Evolutionary conservation across 768 basidiomycete species (phyloP).

Genomic region (Lactifluus echinatus): DNA sequence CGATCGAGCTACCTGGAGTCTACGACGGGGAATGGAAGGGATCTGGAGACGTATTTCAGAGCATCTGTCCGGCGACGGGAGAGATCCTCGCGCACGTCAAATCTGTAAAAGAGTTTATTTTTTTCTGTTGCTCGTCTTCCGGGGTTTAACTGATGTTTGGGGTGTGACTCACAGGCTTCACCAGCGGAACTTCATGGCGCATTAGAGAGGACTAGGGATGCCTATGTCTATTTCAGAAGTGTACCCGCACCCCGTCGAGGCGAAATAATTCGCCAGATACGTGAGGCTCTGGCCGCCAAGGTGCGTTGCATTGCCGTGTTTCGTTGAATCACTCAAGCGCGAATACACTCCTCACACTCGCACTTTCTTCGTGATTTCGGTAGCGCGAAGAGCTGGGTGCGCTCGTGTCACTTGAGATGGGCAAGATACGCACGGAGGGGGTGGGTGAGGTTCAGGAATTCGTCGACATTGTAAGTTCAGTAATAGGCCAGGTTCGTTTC

Average conservation of each 20-base stretch:
- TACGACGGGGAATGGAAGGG: slow-evolving; percentile 82
- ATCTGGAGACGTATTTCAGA: slow-evolving; percentile 58
- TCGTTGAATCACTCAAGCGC: no score
- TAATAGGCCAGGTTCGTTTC: background rate
- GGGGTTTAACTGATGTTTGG: background rate
- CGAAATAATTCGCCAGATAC: slow-evolving; percentile 80
- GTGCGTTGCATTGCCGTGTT: slow-evolving; percentile 25
- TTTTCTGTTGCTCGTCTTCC: background rate
- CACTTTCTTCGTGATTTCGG: background rate
- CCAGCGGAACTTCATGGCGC: slow-evolving; percentile 63
- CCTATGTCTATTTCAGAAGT: slow-evolving; percentile 59
- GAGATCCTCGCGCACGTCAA: slow-evolving; percentile 71
- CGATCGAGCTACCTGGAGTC: slow-evolving; percentile 58
- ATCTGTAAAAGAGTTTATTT: slow-evolving; percentile 39
- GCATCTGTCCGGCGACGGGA: slow-evolving; percentile 80
- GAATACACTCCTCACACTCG: background rate
- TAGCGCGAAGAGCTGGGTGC: slow-evolving; percentile 75
- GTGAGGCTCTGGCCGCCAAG: slow-evolving; percentile 73
- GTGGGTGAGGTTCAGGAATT: slow-evolving; percentile 93
- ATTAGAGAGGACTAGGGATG: slow-evolving; percentile 63
- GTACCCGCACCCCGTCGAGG: slow-evolving; percentile 85
- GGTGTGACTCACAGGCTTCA: slow-evolving; percentile 40
- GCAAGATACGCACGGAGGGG: slow-evolving; percentile 86
- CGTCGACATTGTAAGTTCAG: slow-evolving; percentile 72
- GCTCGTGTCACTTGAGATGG: slow-evolving; percentile 82